phyloP scores from a whole-genome alignment of 306 rosid species.

The Spatholobus suberectus region DNA sequence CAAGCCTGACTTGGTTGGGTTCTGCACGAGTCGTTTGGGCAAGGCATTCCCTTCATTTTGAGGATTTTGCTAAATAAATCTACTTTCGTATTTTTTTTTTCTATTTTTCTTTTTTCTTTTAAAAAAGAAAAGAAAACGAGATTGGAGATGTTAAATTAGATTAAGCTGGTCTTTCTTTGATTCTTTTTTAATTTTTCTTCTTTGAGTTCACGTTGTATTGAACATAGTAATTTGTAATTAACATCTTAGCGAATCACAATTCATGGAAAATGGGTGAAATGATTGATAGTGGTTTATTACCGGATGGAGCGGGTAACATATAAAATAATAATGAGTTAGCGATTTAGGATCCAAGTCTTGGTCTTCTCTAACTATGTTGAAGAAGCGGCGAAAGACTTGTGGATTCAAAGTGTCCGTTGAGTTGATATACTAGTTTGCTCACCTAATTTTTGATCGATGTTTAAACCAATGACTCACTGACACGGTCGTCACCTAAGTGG shows the following conservation, averaged over 20 bases:
- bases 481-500: not conserved
- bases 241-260: not conserved
- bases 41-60: not conserved
- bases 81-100: not conserved
- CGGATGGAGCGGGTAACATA: too few species aligned
- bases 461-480: too few species aligned
- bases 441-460: too few species aligned
- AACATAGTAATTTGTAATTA: not conserved
- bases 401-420: not conserved
- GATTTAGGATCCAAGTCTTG: too few species aligned
- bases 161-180: not conserved
- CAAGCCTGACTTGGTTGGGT: constrained; percentile 63
- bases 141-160: not conserved
- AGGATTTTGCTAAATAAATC: not conserved
- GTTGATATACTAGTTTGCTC: too few species aligned
- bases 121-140: not conserved
- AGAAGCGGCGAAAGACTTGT: not conserved
- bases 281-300: not conserved
- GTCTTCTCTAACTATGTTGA: not conserved
- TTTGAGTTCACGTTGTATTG: not conserved
- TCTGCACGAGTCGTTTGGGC: constrained; percentile 36
- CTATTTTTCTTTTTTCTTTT: too few species aligned
- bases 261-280: not conserved
- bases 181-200: not conserved
- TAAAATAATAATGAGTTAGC: too few species aligned